Evolutionary conservation across 1,284 basidiomycete genomes (phyloP).

Genomic region (Sporisorium scitamineum): DNA sequence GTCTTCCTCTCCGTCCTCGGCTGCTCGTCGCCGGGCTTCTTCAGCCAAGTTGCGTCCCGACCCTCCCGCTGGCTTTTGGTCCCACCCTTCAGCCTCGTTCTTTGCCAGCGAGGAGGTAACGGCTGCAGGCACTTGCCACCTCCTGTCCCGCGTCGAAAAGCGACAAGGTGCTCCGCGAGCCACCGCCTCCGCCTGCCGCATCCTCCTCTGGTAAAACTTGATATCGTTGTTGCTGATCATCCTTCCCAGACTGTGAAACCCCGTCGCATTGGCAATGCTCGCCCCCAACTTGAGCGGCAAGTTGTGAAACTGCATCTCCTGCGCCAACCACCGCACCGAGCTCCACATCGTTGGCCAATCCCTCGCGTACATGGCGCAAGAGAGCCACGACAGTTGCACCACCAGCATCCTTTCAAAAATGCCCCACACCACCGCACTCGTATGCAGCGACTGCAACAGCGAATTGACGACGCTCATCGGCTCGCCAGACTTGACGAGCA

Average conservation of each 20-base stretch:
- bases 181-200: slow-evolving; percentile 57
- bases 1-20: slow-evolving; percentile 28
- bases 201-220: slow-evolving; percentile 60
- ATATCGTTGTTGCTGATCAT: slow-evolving; percentile 50
- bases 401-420: slow-evolving; percentile 54
- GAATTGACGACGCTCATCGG: slow-evolving; percentile 75
- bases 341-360: slow-evolving; percentile 54
- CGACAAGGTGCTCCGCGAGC: slow-evolving; percentile 35
- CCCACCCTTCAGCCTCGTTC: slow-evolving; percentile 5
- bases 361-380: slow-evolving; percentile 61
- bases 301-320: slow-evolving; percentile 63
- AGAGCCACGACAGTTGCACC: slow-evolving; percentile 56
- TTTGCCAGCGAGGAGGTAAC: slow-evolving; percentile 1
- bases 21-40: background rate
- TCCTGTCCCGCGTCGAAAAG: slow-evolving; percentile 19
- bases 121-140: slow-evolving; percentile 31
- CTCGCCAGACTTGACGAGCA: slow-evolving; percentile 77
- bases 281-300: slow-evolving; percentile 55
- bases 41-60: background rate
- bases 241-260: slow-evolving; percentile 55
- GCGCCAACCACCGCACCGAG: slow-evolving; percentile 49
- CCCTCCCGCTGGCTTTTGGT: background rate
- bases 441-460: slow-evolving; percentile 79
- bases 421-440: slow-evolving; percentile 63
- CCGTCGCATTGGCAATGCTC: slow-evolving; percentile 53